Evolutionary conservation across 768 basidiomycete genomes (phyloP).

Genomic region (Myochromella boudieri): DNA sequence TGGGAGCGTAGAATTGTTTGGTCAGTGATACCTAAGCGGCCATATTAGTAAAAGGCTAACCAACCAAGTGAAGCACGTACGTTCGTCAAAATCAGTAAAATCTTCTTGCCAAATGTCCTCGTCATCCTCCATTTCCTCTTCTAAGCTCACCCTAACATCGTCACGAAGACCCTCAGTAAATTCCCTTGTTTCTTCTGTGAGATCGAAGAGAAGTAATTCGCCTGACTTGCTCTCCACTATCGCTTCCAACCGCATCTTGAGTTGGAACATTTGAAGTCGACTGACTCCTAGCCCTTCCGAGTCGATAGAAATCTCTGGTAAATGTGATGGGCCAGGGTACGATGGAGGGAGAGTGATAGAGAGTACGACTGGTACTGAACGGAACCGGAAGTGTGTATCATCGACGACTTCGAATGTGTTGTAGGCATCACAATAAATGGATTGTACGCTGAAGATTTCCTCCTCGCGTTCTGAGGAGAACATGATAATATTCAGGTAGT

Average conservation of each 20-base stretch:
- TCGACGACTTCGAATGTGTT: constrained; percentile 12
- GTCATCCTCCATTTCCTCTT: constrained; percentile 10
- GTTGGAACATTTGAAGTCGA: constrained; percentile 9
- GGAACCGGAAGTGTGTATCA: constrained; percentile 9
- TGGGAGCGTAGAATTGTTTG: neutral
- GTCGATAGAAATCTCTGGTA: constrained; percentile 5
- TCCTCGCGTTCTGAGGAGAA: constrained; percentile 4
- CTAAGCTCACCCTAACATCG: constrained; percentile 1
- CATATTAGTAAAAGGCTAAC: neutral
- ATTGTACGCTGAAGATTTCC: constrained; percentile 7
- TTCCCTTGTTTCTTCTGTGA: constrained; percentile 11
- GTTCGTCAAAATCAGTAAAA: constrained; percentile 1
- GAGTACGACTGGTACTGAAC: constrained; percentile 10
- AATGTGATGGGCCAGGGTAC: constrained; percentile 4
- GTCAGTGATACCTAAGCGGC: constrained; percentile 5
- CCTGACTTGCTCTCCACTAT: constrained; percentile 9
- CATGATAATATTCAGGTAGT: neutral
- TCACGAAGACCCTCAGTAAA: constrained; percentile 10
- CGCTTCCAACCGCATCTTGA: constrained; percentile 5
- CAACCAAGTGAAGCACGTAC: neutral
- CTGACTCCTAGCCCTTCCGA: constrained; percentile 13
- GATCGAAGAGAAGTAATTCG: constrained; percentile 7
- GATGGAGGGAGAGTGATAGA: constrained; percentile 3
- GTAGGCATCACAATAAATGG: constrained; percentile 11
- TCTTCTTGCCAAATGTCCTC: constrained; percentile 1